These are phyloP conservation scores for Adansonia digitata DNA, from an alignment of 345 rosid species.

Conservation along the genomic window DNA sequence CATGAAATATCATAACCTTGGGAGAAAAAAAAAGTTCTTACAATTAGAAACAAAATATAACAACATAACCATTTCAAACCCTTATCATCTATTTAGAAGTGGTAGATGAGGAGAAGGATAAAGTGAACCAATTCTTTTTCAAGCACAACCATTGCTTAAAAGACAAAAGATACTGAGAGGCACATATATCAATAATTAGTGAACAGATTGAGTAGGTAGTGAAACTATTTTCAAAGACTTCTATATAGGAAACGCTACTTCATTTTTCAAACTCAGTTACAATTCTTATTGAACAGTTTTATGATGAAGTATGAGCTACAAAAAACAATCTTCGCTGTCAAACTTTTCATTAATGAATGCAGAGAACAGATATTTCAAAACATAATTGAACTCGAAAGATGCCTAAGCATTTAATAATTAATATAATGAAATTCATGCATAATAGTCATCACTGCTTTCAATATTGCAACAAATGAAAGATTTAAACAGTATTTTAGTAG, in stretches of 20 bases:
- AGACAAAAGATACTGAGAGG: background rate
- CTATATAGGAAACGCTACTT: background rate
- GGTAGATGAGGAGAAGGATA: background rate
- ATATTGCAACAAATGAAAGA: background rate
- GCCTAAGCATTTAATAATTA: background rate
- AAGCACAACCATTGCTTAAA: background rate
- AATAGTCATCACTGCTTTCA: background rate
- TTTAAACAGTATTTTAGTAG: background rate
- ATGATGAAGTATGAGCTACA: background rate
- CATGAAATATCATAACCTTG: slow-evolving; percentile 4
- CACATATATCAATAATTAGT: background rate
- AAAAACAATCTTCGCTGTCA: background rate
- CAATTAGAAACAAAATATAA: background rate
- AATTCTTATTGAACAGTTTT: background rate
- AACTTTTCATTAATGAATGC: background rate
- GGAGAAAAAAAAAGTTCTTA: background rate
- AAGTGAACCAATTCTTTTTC: background rate
- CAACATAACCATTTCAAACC: background rate
- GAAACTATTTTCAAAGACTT: background rate
- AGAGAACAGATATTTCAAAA: background rate
- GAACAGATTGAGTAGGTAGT: background rate
- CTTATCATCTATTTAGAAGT: background rate
- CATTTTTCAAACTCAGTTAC: background rate
- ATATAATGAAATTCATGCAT: background rate
- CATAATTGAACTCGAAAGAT: background rate